phyloP scores from a whole-genome alignment of 2,329 filamentous ascomycete species.

The Diplodia corticola region DNA sequence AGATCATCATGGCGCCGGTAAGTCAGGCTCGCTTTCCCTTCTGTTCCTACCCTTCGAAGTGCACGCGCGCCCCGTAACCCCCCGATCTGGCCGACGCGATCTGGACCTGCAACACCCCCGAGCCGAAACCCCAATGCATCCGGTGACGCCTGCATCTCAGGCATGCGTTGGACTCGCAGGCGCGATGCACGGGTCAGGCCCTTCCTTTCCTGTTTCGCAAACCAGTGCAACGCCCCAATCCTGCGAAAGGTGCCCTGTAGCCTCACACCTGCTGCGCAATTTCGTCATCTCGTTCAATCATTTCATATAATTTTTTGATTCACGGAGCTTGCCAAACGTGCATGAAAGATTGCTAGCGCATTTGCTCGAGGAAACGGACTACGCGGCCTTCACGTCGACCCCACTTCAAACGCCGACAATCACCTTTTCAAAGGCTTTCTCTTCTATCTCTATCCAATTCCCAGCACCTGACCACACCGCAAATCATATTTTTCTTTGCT shows the following conservation, averaged over 20 bases:
- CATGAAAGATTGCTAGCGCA: neutral
- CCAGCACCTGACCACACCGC: neutral
- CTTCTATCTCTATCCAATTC: no score
- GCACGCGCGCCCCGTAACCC: neutral
- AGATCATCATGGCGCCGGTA: conserved; percentile 5
- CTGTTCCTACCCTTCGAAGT: neutral
- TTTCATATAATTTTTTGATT: neutral
- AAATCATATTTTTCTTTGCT: neutral
- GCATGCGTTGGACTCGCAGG: neutral
- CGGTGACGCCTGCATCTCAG: no score
- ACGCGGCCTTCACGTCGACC: neutral
- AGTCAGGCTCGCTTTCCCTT: neutral
- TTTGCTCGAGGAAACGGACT: neutral
- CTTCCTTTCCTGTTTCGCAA: neutral
- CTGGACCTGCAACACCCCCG: neutral
- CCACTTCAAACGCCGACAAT: neutral
- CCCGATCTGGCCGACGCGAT: conserved; percentile 5
- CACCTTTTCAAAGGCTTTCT: neutral
- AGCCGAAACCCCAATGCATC: neutral
- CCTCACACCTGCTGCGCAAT: neutral
- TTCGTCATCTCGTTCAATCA: neutral
- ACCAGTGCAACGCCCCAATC: neutral
- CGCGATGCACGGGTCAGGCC: neutral
- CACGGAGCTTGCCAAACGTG: neutral
- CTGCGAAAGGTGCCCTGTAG: neutral